A percentile compares a stretch with the other conserved stretches of the same genome.
Evolutionary conservation across 1,284 basidiomycete genomes (phyloP).

Genomic region (Ganoderma resinaceum): DNA sequence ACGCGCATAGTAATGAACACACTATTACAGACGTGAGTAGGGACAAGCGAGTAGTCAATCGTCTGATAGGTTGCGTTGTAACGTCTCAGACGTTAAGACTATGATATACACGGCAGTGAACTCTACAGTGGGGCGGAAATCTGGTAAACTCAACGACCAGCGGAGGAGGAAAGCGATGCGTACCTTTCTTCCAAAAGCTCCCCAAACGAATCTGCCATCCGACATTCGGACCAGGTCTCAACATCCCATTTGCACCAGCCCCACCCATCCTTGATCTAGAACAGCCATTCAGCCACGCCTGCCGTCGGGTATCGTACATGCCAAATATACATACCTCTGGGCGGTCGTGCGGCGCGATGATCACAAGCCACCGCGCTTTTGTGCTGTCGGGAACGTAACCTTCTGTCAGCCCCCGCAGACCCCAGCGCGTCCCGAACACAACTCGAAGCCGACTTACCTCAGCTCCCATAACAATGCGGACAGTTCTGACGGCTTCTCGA

Average conservation of each 20-base stretch:
- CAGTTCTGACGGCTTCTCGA: constrained; percentile 66
- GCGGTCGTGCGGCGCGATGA: constrained; percentile 78
- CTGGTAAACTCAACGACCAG: neutral
- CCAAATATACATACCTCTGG: constrained; percentile 57
- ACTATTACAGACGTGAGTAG: neutral
- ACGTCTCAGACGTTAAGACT: constrained; percentile 31
- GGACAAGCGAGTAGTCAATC: neutral
- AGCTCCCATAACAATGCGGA: constrained; percentile 71
- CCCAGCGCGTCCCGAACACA: neutral
- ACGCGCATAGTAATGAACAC: neutral
- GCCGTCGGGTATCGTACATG: neutral
- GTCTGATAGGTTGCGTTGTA: neutral
- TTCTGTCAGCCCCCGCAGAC: neutral
- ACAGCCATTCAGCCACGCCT: neutral
- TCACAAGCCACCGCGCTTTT: constrained; percentile 67
- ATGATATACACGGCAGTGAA: constrained; percentile 56
- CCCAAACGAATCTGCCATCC: constrained; percentile 49
- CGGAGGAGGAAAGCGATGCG: constrained; percentile 24
- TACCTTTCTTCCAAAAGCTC: constrained; percentile 65
- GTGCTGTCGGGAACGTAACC: constrained; percentile 43
- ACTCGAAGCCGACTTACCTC: constrained; percentile 29
- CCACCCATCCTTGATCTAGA: constrained; percentile 78
- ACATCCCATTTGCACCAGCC: constrained; percentile 77
- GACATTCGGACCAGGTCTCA: constrained; percentile 56
- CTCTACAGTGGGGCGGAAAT: constrained; percentile 38